These are phyloP conservation scores for Chalciporus pseudorubinellus DNA, from an alignment of 768 basidiomycete genomes.

Conservation along the genomic window DNA sequence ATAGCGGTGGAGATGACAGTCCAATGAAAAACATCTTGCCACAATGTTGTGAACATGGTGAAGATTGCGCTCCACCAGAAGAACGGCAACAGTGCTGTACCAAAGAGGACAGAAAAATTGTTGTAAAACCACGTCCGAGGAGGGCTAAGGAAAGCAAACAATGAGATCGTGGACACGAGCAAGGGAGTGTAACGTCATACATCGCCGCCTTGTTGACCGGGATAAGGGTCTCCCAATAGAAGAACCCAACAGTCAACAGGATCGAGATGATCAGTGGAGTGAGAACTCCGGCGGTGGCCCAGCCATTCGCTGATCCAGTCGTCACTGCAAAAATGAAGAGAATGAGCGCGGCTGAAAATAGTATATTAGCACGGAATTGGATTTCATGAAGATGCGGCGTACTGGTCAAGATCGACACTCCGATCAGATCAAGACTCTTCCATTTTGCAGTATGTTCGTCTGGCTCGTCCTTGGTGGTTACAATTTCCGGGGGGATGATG, in stretches of 20 bases:
- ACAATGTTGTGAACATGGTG: conserved; percentile 35
- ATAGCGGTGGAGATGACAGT: conserved; percentile 37
- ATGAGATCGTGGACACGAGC: background rate
- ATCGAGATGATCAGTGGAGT: conserved; percentile 46
- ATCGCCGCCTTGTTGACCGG: conserved; percentile 42
- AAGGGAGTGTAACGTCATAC: conserved; percentile 26
- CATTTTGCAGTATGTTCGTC: conserved; percentile 15
- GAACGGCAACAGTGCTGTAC: conserved; percentile 38
- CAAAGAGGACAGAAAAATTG: conserved; percentile 41
- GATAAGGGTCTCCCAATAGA: conserved; percentile 47
- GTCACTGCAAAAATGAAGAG: conserved; percentile 45
- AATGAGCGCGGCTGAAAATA: conserved; percentile 32
- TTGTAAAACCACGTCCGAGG: conserved; percentile 42
- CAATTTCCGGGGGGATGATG: conserved; percentile 32
- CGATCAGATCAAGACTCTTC: conserved; percentile 37
- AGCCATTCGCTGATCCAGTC: conserved; percentile 47
- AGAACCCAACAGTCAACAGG: conserved; percentile 41
- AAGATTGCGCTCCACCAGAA: conserved; percentile 42
- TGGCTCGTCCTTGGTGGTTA: background rate
- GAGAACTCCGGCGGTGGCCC: conserved; percentile 45
- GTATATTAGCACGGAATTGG: background rate
- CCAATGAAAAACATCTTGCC: conserved; percentile 45
- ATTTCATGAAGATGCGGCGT: background rate
- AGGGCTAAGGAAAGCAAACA: conserved; percentile 27
- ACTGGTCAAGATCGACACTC: conserved; percentile 40